Evolutionary conservation across 2,329 filamentous ascomycete species (phyloP).

Genomic region (Blastomyces emzantsi): DNA sequence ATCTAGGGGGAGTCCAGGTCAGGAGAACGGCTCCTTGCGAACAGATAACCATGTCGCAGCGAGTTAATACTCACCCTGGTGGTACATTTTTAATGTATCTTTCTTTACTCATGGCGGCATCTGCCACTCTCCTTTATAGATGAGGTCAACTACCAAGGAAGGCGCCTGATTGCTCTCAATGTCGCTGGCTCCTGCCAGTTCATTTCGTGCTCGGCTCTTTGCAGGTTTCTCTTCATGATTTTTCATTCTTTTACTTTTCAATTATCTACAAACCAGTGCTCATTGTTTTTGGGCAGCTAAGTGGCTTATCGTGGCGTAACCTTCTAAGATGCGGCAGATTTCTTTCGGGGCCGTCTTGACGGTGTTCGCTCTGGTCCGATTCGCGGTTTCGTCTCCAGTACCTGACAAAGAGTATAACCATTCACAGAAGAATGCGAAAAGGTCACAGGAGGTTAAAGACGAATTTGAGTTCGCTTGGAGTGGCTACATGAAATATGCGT

Average conservation of each 20-base stretch:
- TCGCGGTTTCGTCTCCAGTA: conserved; percentile 10
- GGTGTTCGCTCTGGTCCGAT: conserved; percentile 7
- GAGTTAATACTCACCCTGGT: background rate
- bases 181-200: background rate
- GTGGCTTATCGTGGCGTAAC: background rate
- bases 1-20: background rate
- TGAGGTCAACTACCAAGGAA: background rate
- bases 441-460: conserved; percentile 55
- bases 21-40: background rate
- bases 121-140: background rate
- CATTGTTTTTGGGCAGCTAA: background rate
- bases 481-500: conserved; percentile 65
- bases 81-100: background rate
- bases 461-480: conserved; percentile 64
- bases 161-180: background rate
- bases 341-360: background rate
- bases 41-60: background rate
- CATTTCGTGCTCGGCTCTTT: background rate
- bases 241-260: background rate
- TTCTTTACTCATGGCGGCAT: background rate
- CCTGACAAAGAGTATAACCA: background rate
- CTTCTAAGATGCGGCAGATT: background rate
- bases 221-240: background rate
- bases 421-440: conserved; percentile 8
- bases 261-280: background rate